Evolutionary conservation across 148 eudicot genomes (phyloP), one percentile per base, ranked within the genome.

Genomic region (Vaccinium myrtillus): DNA sequence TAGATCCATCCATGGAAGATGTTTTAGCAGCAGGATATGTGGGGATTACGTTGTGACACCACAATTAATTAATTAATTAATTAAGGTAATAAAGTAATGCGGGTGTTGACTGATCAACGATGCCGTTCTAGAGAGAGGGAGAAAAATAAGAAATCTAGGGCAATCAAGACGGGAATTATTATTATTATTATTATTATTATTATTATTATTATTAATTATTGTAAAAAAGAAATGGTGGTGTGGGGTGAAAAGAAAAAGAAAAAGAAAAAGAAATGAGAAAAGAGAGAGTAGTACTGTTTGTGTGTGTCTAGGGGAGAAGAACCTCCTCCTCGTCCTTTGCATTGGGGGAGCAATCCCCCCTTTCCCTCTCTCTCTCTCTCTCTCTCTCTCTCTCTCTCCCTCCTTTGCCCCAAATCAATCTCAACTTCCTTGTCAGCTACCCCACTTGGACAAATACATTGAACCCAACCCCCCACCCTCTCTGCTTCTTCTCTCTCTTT

Each of bases 241-340:
- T 43, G 46, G 6, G 39, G 39, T 2, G 39, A 36, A 43, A 43
- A 43, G 46, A 5, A 43, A 43, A 43, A 32, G 36, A 1, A 39
- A 39, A 4, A 39, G 43, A 39, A 39, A 39, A 39, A 48, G 39
- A 82, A 9, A 65, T 18, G 27, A 8, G 25, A 32, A 76, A 27
- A 75, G 63, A 12, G 46, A 43, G 46, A 43, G 46, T 3, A 5
- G 46, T 43, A 43, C 6, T 43, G 6, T 43, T 3, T 43, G 46
- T 43, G 46, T 36, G 6, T 43, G 85, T 61, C 58, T 56, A 86
- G 88, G 88, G 88, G 88, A 32, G 88, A 79, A 78, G 88, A 63
- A 63, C 30, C 69, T 63, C 69, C 27, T 43, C 46, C 46, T 43
- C n/a, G n/a, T n/a, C n/a, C 39, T 2, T 61, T 70, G 79, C 83